phyloP scores from a whole-genome alignment of 2,329 filamentous ascomycete genomes.

The Hypomyces perniciosus region DNA sequence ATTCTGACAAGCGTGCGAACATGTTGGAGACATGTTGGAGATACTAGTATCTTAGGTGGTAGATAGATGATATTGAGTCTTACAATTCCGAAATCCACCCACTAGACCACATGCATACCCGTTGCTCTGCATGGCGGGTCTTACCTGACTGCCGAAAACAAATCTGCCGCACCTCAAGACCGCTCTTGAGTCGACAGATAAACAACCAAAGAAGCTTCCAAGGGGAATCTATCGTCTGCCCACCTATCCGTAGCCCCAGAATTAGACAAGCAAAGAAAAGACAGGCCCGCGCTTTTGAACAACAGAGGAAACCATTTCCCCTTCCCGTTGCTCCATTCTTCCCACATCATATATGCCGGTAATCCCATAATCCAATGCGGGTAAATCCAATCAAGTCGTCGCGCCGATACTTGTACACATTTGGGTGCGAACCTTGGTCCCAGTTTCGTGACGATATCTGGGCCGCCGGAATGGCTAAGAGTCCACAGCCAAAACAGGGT shows the following conservation, averaged over 20 bases:
- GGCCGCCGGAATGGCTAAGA: too few species aligned
- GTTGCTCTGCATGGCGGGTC: slow-evolving; percentile 18
- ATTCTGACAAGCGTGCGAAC: not conserved
- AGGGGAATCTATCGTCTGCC: slow-evolving; percentile 18
- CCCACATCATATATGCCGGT: slow-evolving; percentile 1
- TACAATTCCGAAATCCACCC: slow-evolving; percentile 8
- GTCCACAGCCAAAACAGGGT: not conserved
- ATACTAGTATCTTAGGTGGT: not conserved
- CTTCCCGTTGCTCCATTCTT: not conserved
- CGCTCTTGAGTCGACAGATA: slow-evolving; percentile 17
- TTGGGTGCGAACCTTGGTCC: not conserved
- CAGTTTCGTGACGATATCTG: not conserved
- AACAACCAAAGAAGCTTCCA: slow-evolving; percentile 12
- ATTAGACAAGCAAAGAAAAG: slow-evolving; percentile 4
- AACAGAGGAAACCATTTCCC: not conserved
- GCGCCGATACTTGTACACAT: slow-evolving; percentile 5
- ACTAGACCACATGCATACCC: slow-evolving; percentile 18
- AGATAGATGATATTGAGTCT: not conserved
- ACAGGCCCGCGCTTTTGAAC: not conserved
- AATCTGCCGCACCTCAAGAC: slow-evolving; percentile 13
- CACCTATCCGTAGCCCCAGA: slow-evolving; percentile 5
- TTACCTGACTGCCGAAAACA: slow-evolving; percentile 8
- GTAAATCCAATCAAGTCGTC: slow-evolving; percentile 2
- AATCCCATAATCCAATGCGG: not conserved
- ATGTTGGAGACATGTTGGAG: not conserved